Percentiles rank a stretch among this genome's conserved stretches.
These are phyloP conservation scores for Priceomyces melissophilus DNA, from an alignment of 805 yeast genomes.

Conservation along the genomic window DNA sequence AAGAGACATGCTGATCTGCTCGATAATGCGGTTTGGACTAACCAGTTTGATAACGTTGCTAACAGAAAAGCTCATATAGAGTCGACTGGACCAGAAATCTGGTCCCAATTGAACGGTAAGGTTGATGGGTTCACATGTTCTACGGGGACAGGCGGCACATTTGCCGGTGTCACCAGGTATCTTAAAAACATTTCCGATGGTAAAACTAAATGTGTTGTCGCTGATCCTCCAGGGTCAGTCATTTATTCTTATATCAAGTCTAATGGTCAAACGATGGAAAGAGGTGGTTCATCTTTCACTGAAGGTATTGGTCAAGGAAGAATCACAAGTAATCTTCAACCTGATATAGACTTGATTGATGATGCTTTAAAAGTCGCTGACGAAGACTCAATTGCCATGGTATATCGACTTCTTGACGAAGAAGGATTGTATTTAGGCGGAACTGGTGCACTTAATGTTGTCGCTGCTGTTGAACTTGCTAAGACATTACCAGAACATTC, in stretches of 20 bases:
- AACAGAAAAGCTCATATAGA: constrained; percentile 86
- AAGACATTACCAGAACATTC: constrained; percentile 68
- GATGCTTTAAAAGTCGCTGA: constrained; percentile 80
- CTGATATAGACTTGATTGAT: constrained; percentile 70
- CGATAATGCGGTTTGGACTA: constrained; percentile 86
- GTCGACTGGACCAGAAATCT: constrained; percentile 92
- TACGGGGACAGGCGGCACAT: constrained; percentile 91
- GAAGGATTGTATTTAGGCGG: constrained; percentile 92
- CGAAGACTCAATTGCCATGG: constrained; percentile 76
- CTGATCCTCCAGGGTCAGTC: constrained; percentile 94
- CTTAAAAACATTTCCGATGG: constrained; percentile 68
- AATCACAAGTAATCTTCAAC: constrained; percentile 75
- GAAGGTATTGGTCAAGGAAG: constrained; percentile 98
- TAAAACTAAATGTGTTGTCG: constrained; percentile 60
- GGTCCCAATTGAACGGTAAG: constrained; percentile 76
- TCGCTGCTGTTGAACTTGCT: constrained; percentile 81
- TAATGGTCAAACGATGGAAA: constrained; percentile 62
- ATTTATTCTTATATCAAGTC: constrained; percentile 74
- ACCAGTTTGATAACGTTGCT: constrained; percentile 86
- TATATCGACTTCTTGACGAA: constrained; percentile 77
- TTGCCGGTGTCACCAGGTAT: constrained; percentile 80
- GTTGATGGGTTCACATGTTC: constrained; percentile 86
- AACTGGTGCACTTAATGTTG: constrained; percentile 86
- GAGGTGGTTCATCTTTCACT: constrained; percentile 83
- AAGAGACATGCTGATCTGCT: constrained; percentile 73